Evolutionary conservation across 2,329 filamentous ascomycete genomes (phyloP).

Genomic region (Didymella arachidicola): DNA sequence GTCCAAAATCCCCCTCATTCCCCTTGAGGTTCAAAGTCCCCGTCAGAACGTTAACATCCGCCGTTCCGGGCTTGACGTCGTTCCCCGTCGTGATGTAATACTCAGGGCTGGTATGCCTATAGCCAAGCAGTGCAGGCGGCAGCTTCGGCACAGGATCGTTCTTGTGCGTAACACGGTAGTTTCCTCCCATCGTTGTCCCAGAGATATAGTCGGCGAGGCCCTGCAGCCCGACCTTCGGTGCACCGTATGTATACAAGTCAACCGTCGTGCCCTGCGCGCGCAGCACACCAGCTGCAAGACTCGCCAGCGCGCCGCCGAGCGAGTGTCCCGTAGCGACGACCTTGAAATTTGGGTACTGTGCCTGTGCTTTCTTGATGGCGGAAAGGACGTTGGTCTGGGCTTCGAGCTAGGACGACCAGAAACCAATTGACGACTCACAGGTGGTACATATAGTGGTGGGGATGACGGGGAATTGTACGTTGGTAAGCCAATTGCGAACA

Average conservation of each 20-base stretch:
- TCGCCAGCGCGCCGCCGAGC: constrained; percentile 71
- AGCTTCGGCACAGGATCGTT: constrained; percentile 73
- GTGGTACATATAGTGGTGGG: constrained; percentile 53
- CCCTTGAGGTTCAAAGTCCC: constrained; percentile 36
- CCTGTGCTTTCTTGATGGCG: constrained; percentile 56
- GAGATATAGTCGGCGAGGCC: constrained; percentile 64
- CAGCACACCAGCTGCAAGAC: constrained; percentile 65
- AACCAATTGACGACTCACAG: constrained; percentile 66
- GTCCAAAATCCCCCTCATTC: constrained; percentile 40
- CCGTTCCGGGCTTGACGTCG: constrained; percentile 25
- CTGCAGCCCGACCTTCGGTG: constrained; percentile 69
- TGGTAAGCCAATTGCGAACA: constrained; percentile 68
- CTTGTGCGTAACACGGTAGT: constrained; percentile 71
- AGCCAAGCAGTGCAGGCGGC: constrained; percentile 68
- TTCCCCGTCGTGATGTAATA: constrained; percentile 59
- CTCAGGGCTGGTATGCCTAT: constrained; percentile 73
- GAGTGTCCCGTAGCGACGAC: constrained; percentile 72
- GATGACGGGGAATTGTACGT: constrained; percentile 57
- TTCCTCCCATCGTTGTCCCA: constrained; percentile 58
- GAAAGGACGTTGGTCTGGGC: constrained; percentile 54
- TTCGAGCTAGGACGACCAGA: constrained; percentile 66
- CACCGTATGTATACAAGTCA: constrained; percentile 72
- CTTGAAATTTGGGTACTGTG: constrained; percentile 60
- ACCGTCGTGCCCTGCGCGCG: constrained; percentile 57
- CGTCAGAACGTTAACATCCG: constrained; percentile 32